Base-by-base conservation (phyloP, 768 basidiomycete genomes). In the Mrakia hoshinonis region DNA sequence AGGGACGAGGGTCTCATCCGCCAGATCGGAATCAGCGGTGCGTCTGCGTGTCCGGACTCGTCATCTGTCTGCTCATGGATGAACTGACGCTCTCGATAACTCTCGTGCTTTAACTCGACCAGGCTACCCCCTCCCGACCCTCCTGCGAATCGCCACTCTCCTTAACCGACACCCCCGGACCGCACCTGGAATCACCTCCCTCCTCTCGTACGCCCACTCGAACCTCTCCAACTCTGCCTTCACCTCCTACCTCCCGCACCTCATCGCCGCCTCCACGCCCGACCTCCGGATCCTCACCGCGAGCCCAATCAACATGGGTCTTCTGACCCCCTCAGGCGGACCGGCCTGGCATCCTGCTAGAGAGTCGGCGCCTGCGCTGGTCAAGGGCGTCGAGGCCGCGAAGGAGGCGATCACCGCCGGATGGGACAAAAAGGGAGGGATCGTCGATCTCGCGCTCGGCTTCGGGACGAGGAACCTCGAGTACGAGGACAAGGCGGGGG, bases 151-250 rank as follows among this genome's bases (percentile, higher is more conserved):
- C 22, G 69, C 79, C 26, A 72, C 75, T 22, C 72, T 80, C 31
- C 70, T 76, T 51, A 69, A 71, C 0, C 47, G 74, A 58, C 60
- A 65, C 7, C 34, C 60, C 9, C 61, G 71, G 6, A 67, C 67
- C 22, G 71, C 70, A 31, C 76, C 76, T 0, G 60, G 54, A 55
- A 55, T 79, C 22, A 77, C 79, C 52, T 74, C 79, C 15, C 70
- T 80, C 68, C 78, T 79, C 58, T 77, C 77, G 11, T 80, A 79
- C 73, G 74, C 75, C 4, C 80, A 80, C 67, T 76, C 78, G 43
- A 80, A 79, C 34, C 69, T 80, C 34, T 75, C 75, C 43, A 79
- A 77, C 69, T 58, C 70, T 5, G 61, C 76, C 0, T 73, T 80
- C 29, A 29, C 67, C 2, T 60, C 73, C n/a, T 80, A 76, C 68